Evolutionary conservation across 2,329 filamentous ascomycete genomes (phyloP).

Genomic region (Arthrocladium fulminans): DNA sequence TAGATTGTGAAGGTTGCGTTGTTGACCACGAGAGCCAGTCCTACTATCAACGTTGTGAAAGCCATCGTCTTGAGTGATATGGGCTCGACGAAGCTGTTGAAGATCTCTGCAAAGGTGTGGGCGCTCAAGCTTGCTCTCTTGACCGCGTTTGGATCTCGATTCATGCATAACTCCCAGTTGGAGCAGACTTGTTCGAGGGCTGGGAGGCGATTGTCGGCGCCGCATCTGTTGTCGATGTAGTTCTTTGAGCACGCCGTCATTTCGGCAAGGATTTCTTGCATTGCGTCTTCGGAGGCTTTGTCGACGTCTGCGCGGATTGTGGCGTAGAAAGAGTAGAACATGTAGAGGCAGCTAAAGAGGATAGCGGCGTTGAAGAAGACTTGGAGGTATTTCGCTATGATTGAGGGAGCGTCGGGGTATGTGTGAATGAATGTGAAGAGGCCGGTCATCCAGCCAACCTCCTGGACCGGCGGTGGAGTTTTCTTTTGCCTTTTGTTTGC

Average conservation of each 20-base stretch:
- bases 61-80: conserved; percentile 74
- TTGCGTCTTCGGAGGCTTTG: conserved; percentile 59
- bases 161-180: conserved; percentile 82
- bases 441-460: conserved; percentile 27
- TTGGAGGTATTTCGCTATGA: conserved; percentile 59
- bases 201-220: conserved; percentile 56
- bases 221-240: conserved; percentile 69
- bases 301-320: conserved; percentile 68
- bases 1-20: conserved; percentile 22
- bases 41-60: conserved; percentile 19
- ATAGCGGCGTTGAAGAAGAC: conserved; percentile 45
- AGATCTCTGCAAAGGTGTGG: conserved; percentile 80
- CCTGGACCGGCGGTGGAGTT: conserved; percentile 25
- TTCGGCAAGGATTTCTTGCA: conserved; percentile 60
- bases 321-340: conserved; percentile 59
- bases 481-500: conserved; percentile 11
- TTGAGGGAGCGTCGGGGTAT: conserved; percentile 56
- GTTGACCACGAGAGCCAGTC: conserved; percentile 19
- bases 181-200: conserved; percentile 65
- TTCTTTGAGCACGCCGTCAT: conserved; percentile 65
- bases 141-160: conserved; percentile 66
- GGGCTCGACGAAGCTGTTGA: conserved; percentile 86
- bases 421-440: conserved; percentile 55
- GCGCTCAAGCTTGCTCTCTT: conserved; percentile 74
- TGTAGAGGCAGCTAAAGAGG: conserved; percentile 46